Base-by-base conservation (phyloP, 805 yeast genomes). In the Teunomyces panamensis region DNA sequence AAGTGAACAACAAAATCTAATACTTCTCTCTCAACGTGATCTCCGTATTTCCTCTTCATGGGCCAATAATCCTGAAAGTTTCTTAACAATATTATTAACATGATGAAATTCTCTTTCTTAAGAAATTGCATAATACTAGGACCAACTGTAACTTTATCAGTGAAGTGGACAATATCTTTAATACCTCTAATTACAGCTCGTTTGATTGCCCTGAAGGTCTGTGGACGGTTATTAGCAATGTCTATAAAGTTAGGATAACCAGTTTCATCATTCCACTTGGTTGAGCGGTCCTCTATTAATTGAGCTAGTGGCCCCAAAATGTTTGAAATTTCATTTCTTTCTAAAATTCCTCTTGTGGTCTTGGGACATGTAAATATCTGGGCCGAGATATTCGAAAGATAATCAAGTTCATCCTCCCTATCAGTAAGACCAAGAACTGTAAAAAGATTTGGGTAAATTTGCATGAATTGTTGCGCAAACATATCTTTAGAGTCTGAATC, bases 21-120 rank as follows among this genome's bases (percentile, higher is more conserved):
- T 35, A 72, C 70, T 56, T 85, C 89, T 44, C 71, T 72, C 47
- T 79, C 78, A 28, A 85, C 87, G 65, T 86, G 92, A 6, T 82
- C 84, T 9, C 89, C 92, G 39, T 72, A 71, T 51, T 83, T 83
- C 49, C 89, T 73, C 47, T 62, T 70, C 27, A 84, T 64, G 24
- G 75, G 70, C 73, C 79, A 79, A 34, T 78, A 77, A 20, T 84
- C 81, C 56, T 84, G 86, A 59, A 81, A 84, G 13, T 71, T 60
- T 45, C 77, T 72, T 26, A 83, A 67, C n/a, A 83, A 66, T 9
- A 75, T 60, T 1, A 82, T 13, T 27, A 30, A 30, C 43, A 26
- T 32, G n/a, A 36, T 29, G 9, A 44, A 30, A 13, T 68, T 72
- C 17, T 66, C 62, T n/a, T 67, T 62, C 5, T 60, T 47, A 14